A percentile compares a stretch with the other conserved stretches of the same genome.
Conservation (phyloP, 1,284 basidiomycete species). For the Rhodotorula sp. region DNA sequence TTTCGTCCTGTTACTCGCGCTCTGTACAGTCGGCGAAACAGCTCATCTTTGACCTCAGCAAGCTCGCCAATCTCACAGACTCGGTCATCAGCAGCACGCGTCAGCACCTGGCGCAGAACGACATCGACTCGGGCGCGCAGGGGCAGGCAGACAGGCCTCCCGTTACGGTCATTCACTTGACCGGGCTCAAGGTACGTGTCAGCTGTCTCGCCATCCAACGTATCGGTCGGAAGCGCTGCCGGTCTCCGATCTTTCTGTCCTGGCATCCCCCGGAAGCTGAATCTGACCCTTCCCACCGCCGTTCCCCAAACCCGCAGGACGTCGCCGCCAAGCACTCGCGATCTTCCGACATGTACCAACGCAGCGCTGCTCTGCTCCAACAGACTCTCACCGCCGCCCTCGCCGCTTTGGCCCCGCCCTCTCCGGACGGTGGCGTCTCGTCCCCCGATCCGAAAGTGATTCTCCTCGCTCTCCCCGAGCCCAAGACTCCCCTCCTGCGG, state of each 20-base stretch:
- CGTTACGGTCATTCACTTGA: slow-evolving; percentile 32
- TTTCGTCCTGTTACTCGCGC: neutral
- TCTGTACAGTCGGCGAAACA: slow-evolving; percentile 7
- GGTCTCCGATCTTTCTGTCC: neutral
- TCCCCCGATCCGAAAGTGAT: slow-evolving; percentile 1
- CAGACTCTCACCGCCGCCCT: slow-evolving; percentile 16
- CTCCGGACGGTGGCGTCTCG: neutral
- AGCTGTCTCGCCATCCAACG: neutral
- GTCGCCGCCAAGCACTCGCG: slow-evolving; percentile 18
- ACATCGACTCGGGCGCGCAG: slow-evolving; percentile 12
- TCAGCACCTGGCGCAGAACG: neutral
- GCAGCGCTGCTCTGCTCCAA: slow-evolving; percentile 10
- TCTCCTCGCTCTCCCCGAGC: slow-evolving; percentile 26
- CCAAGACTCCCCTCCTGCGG: slow-evolving; percentile 19
- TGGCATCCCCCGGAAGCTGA: neutral
- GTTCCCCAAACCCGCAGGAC: neutral
- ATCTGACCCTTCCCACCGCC: neutral
- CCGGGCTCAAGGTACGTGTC: slow-evolving; percentile 29
- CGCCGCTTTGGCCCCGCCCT: neutral
- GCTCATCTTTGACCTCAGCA: slow-evolving; percentile 22
- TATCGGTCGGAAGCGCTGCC: too few species aligned
- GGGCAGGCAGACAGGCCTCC: neutral
- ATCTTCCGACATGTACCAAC: slow-evolving; percentile 18
- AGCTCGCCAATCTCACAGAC: slow-evolving; percentile 24
- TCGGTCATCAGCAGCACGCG: neutral